Evolutionary conservation across 2,329 filamentous ascomycete species (phyloP).

Genomic region (Albophoma yamanashiensis): DNA sequence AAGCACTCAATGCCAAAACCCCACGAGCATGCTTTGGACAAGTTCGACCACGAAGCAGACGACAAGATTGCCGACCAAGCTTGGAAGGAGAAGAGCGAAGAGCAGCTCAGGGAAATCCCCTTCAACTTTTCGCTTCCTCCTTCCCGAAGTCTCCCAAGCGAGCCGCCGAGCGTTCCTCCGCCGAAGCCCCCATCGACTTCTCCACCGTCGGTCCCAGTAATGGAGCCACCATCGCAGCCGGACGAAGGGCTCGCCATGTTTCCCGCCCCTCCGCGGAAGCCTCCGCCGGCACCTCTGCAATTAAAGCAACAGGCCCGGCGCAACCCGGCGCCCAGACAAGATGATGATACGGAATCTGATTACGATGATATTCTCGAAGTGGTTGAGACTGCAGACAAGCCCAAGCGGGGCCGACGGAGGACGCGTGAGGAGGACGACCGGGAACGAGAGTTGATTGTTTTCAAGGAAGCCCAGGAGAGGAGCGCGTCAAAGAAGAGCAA

Average conservation of each 20-base stretch:
- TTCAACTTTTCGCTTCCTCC: constrained; percentile 43
- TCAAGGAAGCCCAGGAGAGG: constrained; percentile 57
- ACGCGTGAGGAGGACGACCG: constrained; percentile 83
- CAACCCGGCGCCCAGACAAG: constrained; percentile 28
- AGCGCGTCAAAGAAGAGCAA: constrained; percentile 67
- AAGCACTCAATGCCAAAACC: constrained; percentile 49
- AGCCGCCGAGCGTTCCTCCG: constrained; percentile 41
- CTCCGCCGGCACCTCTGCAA: constrained; percentile 75
- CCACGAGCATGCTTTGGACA: constrained; percentile 46
- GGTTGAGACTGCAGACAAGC: constrained; percentile 47
- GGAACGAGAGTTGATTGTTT: constrained; percentile 58
- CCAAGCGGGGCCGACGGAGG: constrained; percentile 63
- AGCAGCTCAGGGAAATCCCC: constrained; percentile 32
- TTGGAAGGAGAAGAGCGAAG: constrained; percentile 33
- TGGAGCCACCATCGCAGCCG: constrained; percentile 31
- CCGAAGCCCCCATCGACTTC: constrained; percentile 32
- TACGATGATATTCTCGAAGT: constrained; percentile 71
- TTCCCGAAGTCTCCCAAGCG: constrained; percentile 42
- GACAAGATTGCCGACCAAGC: constrained; percentile 35
- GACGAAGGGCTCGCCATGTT: constrained; percentile 39
- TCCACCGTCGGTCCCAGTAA: constrained; percentile 27
- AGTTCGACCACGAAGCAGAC: constrained; percentile 44
- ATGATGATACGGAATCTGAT: constrained; percentile 64
- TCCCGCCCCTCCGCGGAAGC: constrained; percentile 60
- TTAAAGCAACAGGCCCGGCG: constrained; percentile 29